Percentiles rank a stretch among this genome's conserved stretches.
These are phyloP conservation scores for Allantophomopsis lycopodina DNA, from an alignment of 2,329 filamentous ascomycete species.

Conservation along the genomic window DNA sequence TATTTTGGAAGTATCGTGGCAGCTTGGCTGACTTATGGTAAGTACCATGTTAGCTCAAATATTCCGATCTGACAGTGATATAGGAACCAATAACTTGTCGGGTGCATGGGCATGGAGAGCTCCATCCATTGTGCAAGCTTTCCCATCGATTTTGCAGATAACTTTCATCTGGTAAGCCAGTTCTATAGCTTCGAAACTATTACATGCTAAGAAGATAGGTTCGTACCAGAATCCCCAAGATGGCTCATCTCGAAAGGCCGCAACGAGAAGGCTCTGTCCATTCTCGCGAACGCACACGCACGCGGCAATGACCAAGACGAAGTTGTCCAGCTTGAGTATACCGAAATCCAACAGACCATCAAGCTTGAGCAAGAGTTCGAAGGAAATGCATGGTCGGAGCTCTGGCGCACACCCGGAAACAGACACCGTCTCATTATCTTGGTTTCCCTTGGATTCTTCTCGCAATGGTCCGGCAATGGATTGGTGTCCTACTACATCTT, in stretches of 20 bases:
- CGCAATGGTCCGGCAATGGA: conserved; percentile 42
- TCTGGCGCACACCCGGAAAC: conserved; percentile 31
- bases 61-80: neutral
- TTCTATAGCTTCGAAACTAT: no score
- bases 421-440: conserved; percentile 37
- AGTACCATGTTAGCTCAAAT: conserved; percentile 6
- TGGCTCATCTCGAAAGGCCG: conserved; percentile 18
- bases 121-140: conserved; percentile 17
- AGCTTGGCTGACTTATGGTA: conserved; percentile 31
- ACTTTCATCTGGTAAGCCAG: conserved; percentile 1
- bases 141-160: conserved; percentile 10
- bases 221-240: conserved; percentile 18
- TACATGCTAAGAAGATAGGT: neutral
- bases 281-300: conserved; percentile 24
- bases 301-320: conserved; percentile 20
- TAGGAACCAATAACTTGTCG: conserved; percentile 15
- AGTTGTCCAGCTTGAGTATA: conserved; percentile 22
- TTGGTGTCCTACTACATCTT: conserved; percentile 27
- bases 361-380: conserved; percentile 26
- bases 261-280: conserved; percentile 14
- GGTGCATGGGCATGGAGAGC: conserved; percentile 20
- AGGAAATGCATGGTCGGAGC: conserved; percentile 24
- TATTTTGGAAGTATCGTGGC: conserved; percentile 29
- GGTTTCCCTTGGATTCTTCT: conserved; percentile 38
- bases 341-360: conserved; percentile 27